These are phyloP conservation scores for Cytospora paraplurivora DNA, from an alignment of 2,329 filamentous ascomycete species.

Conservation along the genomic window DNA sequence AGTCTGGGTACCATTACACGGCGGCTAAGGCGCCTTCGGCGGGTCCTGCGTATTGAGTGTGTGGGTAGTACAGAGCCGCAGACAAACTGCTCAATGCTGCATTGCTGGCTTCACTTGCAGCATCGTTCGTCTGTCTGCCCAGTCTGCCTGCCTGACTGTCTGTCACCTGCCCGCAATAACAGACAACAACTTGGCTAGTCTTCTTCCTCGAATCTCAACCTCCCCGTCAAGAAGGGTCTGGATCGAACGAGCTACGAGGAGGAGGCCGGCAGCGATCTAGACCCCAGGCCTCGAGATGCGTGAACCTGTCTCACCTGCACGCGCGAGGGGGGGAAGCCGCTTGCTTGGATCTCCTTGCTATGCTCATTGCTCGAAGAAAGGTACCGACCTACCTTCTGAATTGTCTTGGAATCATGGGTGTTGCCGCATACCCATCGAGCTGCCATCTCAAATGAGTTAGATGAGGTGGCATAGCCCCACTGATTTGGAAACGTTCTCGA, in stretches of 20 bases:
- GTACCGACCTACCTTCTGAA: too few relatives aligned
- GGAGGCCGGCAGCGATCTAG: not conserved
- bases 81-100: not conserved
- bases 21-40: slow-evolving; percentile 11
- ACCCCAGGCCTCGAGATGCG: not conserved
- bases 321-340: not conserved
- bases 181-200: not conserved
- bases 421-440: too few relatives aligned
- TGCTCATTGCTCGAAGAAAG: slow-evolving; percentile 18
- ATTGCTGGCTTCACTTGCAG: not conserved
- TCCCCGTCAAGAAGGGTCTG: not conserved
- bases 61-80: not conserved
- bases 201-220: not conserved
- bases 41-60: not conserved
- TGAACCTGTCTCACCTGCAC: slow-evolving; percentile 17
- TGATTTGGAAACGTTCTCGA: slow-evolving; percentile 22
- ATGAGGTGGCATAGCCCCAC: not conserved
- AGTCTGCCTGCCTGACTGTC: not conserved
- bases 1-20: not conserved
- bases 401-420: too few relatives aligned
- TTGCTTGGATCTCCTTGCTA: slow-evolving; percentile 14
- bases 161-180: not conserved
- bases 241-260: not conserved
- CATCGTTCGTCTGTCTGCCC: not conserved
- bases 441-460: too few relatives aligned